phyloP scores from a whole-genome alignment of 1,284 basidiomycete genomes.

The Microbotryum silenes-acaulis region DNA sequence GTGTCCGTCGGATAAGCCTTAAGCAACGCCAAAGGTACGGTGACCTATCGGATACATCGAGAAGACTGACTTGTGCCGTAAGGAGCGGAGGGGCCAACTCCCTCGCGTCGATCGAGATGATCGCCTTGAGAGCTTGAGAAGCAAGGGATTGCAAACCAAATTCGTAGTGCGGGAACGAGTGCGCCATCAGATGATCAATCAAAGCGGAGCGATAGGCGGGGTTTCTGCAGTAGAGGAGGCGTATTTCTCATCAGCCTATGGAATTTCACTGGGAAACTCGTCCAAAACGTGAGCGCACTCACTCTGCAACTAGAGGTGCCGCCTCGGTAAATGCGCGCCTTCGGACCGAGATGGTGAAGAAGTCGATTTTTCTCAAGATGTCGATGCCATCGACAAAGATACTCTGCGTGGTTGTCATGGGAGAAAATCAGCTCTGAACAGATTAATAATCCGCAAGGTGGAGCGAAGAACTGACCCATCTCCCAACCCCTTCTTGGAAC shows the following conservation, averaged over 20 bases:
- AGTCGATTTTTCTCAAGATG: conserved; percentile 83
- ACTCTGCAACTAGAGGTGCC: conserved; percentile 78
- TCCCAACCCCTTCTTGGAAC: conserved; percentile 93
- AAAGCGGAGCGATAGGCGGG: conserved; percentile 62
- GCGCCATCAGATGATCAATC: conserved; percentile 64
- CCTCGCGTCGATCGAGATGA: conserved; percentile 57
- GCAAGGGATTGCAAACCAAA: conserved; percentile 66
- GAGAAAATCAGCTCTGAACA: conserved; percentile 1
- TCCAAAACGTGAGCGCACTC: conserved; percentile 39
- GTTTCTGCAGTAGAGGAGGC: conserved; percentile 37
- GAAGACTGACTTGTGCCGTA: not conserved
- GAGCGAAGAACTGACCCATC: conserved; percentile 56
- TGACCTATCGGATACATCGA: not conserved
- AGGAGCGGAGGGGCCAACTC: conserved; percentile 40
- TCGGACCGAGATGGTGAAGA: conserved; percentile 81
- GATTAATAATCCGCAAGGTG: not conserved
- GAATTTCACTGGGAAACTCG: too few species aligned
- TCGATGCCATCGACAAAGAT: conserved; percentile 91
- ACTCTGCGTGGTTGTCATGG: conserved; percentile 47
- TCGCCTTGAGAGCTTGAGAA: conserved; percentile 62
- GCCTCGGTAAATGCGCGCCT: conserved; percentile 74
- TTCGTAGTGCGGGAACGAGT: conserved; percentile 86
- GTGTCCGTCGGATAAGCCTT: not conserved
- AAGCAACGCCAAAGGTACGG: not conserved
- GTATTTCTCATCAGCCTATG: not conserved